Base-by-base conservation (phyloP, 176 grass and related monocot genomes). In the Carex parvula region DNA sequence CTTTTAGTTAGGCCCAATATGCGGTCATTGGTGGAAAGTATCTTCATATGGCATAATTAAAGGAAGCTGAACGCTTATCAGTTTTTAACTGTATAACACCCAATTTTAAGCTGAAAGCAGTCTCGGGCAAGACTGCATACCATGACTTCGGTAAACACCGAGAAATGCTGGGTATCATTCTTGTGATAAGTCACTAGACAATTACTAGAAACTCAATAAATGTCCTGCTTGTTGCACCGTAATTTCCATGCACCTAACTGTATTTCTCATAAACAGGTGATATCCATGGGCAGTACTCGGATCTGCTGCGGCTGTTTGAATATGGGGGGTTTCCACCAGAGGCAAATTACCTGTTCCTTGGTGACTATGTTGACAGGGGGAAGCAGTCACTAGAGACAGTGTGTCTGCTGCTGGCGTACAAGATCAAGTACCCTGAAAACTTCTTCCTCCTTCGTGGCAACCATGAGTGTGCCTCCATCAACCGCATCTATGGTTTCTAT, bases 401-500 rank as follows among this genome's bases (percentile, higher is more conserved):
- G 35, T 86, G 84, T 24, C 84, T 86, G 18, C 61, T 86, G 6
- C 65, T 86, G 13, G 84, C 84, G 1, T 86, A 86, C 54, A 86
- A 86, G 55, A 70, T 86, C 60, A 86, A 79, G 55, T 86, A 86
- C 42, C 74, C 84, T 55, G 84, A 86, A 33, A 86, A 86, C 50
- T 86, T 86, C 76, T 86, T 86, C 29, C 74, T 86, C 72, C 35
- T 86, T 39, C 44, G 84, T 16, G 84, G 84, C 11, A 86, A 86
- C 62, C 84, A 86, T 69, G 84, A 86, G 63, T 86, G 74, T 42
- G 84, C 84, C 3, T 80, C 74, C 76, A 86, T 86, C 10, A 86
- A 86, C 74, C 72, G 84, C 29, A 86, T 86, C 60, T 86, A 86
- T 59, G 84, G 84, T 15, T 86, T 86, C 58, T 86, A 86, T 55